A percentile compares a stretch with the other conserved stretches of the same genome.
These are phyloP conservation scores for Fusarium pininemorale DNA, from an alignment of 2,329 filamentous ascomycete genomes.

Conservation along the genomic window DNA sequence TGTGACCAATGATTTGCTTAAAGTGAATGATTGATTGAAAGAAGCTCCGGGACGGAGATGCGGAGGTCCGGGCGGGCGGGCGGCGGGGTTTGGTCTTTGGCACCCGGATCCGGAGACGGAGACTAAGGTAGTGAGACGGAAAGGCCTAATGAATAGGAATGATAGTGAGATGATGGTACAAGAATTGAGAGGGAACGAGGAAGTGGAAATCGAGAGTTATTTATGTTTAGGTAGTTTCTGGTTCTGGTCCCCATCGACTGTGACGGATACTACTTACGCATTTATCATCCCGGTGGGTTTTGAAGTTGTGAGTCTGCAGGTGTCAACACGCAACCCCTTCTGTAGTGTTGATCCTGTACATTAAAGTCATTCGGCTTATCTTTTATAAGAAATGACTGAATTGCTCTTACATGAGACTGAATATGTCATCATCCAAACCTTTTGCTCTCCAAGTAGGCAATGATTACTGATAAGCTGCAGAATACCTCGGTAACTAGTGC, in stretches of 20 bases:
- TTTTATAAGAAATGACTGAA: neutral
- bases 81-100: slow-evolving; percentile 5
- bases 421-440: neutral
- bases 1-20: neutral
- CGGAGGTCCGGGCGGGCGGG: slow-evolving; percentile 14
- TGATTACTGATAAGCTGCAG: neutral
- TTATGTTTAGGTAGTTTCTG: slow-evolving; percentile 5
- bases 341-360: neutral
- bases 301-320: slow-evolving; percentile 1
- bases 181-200: neutral
- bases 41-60: slow-evolving; percentile 2
- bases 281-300: slow-evolving; percentile 34
- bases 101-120: slow-evolving; percentile 11
- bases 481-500: neutral
- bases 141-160: neutral
- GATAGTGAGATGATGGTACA: neutral
- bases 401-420: neutral
- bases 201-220: neutral
- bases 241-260: slow-evolving; percentile 30
- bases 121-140: neutral
- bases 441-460: neutral
- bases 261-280: slow-evolving; percentile 38
- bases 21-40: neutral
- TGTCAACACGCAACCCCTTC: neutral
- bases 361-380: neutral